Conservation (phyloP, 2,329 filamentous ascomycete genomes). For the Monosporascus sp. region DNA sequence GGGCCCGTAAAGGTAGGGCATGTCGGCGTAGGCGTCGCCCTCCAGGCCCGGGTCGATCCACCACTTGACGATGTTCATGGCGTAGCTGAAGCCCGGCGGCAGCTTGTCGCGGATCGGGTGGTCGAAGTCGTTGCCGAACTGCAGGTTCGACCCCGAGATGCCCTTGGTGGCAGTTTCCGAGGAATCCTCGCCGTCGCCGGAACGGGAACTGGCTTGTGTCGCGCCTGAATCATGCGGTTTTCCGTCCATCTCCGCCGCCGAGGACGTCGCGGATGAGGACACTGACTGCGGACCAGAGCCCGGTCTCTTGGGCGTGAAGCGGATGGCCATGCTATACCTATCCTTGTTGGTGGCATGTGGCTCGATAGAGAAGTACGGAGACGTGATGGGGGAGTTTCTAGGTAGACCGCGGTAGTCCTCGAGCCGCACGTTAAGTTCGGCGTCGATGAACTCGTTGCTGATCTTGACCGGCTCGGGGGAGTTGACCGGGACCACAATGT, state of each 20-base stretch:
- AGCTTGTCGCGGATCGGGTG: constrained; percentile 80
- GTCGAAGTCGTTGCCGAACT: constrained; percentile 96
- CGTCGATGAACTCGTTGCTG: constrained; percentile 56
- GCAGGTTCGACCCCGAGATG: constrained; percentile 66
- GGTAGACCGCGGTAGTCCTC: constrained; percentile 67
- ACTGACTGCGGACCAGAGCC: constrained; percentile 3
- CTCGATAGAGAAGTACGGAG: constrained; percentile 69
- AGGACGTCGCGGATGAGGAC: no score
- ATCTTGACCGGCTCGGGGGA: constrained; percentile 56
- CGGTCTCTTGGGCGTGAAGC: constrained; percentile 63
- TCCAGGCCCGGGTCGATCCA: constrained; percentile 88
- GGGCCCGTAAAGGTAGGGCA: constrained; percentile 80
- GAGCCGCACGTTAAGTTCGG: constrained; percentile 70
- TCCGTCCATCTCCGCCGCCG: no score
- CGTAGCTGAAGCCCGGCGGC: constrained; percentile 80
- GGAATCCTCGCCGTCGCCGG: constrained; percentile 3
- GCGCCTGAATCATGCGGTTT: no score
- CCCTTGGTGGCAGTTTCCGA: constrained; percentile 29
- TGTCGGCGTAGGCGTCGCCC: constrained; percentile 82
- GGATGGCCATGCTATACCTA: constrained; percentile 79
- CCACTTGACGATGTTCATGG: constrained; percentile 82
- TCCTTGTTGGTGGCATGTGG: constrained; percentile 63
- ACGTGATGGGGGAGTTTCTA: constrained; percentile 59
- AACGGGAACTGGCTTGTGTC: not conserved
- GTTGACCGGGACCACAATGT: constrained; percentile 74